Evolutionary conservation across 1,284 basidiomycete genomes (phyloP).

Genomic region (Ustilago loliicola): DNA sequence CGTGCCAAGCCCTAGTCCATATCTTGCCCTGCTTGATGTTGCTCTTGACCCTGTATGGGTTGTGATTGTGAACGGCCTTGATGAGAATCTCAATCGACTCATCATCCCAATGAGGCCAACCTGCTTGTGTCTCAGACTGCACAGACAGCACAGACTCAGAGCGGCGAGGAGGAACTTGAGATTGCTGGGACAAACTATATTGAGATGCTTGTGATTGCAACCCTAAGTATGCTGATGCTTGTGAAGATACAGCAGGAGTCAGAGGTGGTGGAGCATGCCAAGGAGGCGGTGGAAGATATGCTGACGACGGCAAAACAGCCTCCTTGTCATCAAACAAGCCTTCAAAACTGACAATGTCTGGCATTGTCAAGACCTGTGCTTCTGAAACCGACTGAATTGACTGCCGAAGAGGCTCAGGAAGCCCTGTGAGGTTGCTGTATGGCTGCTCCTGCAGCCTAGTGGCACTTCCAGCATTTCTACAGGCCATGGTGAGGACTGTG

Average conservation of each 20-base stretch:
- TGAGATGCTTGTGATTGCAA: neutral
- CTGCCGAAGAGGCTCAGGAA: too few species aligned
- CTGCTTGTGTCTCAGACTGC: neutral
- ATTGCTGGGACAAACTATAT: neutral
- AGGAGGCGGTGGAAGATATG: too few species aligned
- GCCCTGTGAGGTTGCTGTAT: too few species aligned
- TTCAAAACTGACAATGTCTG: too few species aligned
- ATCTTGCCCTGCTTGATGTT: neutral
- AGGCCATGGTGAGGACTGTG: too few species aligned
- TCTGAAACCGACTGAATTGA: too few species aligned
- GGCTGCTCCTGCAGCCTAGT: too few species aligned
- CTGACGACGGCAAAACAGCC: too few species aligned
- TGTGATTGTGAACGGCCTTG: slow-evolving; percentile 1
- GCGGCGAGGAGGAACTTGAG: too few species aligned
- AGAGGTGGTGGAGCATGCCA: neutral
- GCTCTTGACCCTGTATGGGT: neutral
- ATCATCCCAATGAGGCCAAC: neutral
- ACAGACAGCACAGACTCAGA: neutral
- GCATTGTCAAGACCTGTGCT: too few species aligned
- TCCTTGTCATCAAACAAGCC: too few species aligned
- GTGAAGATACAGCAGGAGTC: neutral
- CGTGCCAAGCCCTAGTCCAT: neutral
- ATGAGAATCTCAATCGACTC: slow-evolving; percentile 1
- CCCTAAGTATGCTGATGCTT: neutral
- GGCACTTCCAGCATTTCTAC: too few species aligned